Conservation (phyloP, 1,284 basidiomycete genomes). For the Ustilago curta region DNA sequence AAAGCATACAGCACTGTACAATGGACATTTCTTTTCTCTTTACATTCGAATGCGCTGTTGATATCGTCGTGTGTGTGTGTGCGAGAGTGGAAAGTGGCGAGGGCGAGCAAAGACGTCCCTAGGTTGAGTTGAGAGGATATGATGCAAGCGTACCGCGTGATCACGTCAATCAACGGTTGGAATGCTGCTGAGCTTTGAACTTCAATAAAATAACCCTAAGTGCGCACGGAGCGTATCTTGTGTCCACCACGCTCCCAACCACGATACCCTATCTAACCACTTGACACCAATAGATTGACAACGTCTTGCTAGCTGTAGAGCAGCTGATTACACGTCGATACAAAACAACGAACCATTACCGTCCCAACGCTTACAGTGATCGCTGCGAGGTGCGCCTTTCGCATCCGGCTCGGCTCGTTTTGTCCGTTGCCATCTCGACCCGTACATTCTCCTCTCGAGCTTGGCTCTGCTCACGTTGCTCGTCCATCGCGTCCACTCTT, state of each 20-base stretch:
- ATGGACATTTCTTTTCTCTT: slow-evolving; percentile 12
- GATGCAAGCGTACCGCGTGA: slow-evolving; percentile 26
- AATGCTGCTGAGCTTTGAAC: slow-evolving; percentile 2
- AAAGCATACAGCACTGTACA: background rate
- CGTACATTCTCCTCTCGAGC: no score
- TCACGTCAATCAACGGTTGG: slow-evolving; percentile 30
- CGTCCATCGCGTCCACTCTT: no score
- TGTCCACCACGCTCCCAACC: background rate
- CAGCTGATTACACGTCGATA: no score
- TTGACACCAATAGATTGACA: background rate
- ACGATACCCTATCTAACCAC: no score
- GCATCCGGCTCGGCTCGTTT: no score
- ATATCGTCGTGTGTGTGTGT: background rate
- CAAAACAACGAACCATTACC: no score
- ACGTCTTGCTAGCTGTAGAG: background rate
- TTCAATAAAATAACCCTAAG: background rate
- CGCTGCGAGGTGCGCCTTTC: no score
- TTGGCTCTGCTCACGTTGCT: no score
- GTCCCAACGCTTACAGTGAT: no score
- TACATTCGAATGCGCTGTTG: background rate
- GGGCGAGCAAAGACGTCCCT: no score
- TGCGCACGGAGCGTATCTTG: slow-evolving; percentile 3
- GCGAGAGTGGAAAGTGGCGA: background rate
- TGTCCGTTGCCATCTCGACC: no score
- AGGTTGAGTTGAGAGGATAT: no score